Base-by-base conservation (phyloP, 106 monocot species). In the Gastrodia elata region DNA sequence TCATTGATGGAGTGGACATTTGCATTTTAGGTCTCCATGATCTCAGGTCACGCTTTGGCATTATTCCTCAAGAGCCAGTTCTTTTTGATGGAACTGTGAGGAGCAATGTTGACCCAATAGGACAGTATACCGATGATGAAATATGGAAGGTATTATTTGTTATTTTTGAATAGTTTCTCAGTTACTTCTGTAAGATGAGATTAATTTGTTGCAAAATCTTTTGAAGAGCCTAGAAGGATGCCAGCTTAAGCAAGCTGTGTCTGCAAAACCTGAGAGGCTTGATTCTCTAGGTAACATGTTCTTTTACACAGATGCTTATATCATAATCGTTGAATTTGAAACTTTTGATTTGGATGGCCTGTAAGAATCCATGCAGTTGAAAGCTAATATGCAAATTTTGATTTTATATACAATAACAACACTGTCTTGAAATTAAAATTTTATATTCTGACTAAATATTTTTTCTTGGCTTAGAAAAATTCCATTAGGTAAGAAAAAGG, bases 41-140 rank as follows among this genome's bases (percentile, higher is more conserved):
- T 80, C 85, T 93, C 4, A 75, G 93, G 57, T 93, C 89, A 13
- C 78, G 83, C 2, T 83, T 93, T 72, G 81, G 87, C 30, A 89
- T 93, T 77, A 93, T 93, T 58, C 93, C 93, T 68, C 93, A 93
- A 73, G 93, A 93, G 11, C 93, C 93, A 1, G 82, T 83, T 64
- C 82, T 93, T 22, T 93, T 93, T 76, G 84, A 87, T 75, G 93
- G 93, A 56, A 89, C 93, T 24, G 82, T 93, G 7, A 49, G 93
- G 56, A 87, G 82, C 79, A 93, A 93, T 67, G 79, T 93, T 57
- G 93, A 93, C 38, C 93, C 89, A 18, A 77, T 82, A 35, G 77
- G 68, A 44, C 69, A 77, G 36, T 83, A 89, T 67, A 77, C 84
- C 15, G 93, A 93, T 68, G 82, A 85, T 44, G 83, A 87, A 70